Base-by-base conservation (phyloP, 192 early-diverging fungal genomes). In the Funneliformis geosporum region DNA sequence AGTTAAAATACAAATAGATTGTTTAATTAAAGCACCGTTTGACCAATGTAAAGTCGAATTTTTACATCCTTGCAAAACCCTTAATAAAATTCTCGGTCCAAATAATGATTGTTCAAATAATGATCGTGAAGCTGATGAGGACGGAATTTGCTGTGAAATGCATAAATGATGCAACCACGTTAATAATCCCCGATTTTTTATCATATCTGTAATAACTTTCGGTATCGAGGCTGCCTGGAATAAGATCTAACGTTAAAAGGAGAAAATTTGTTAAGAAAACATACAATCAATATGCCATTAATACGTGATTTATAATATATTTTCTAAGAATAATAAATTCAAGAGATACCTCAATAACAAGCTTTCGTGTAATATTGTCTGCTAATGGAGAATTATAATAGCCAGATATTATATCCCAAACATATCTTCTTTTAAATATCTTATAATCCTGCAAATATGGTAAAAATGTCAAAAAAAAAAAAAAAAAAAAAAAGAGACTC, bases 311-410 rank as follows among this genome's bases (percentile, higher is more conserved):
- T 44, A 70, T 5, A 40, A 84, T 28, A 68, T 59, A 5, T 47
- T 28, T 55, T 60, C 33, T 33, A 33, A 33, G 10, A 47, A 33
- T 9, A 8, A 55, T 55, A 33, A 6, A 60, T 21, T 68, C 46
- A 16, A 6, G 18, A 8, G 27, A 27, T 80, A 88, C 86, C 86
- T 88, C 87, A 23, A 86, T 83, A n/a, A 87, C 82, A 70, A 85
- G 78, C 64, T 84, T 86, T 66, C 81, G 84, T 46, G 83, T 87
- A 27, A 84, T 21, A 33, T 88, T 82, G 77, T 95, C 94, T 25
- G 88, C 88, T 60, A 93, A 80, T 4, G 86, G 85, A 10, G 93
- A 94, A 61, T 86, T 85, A 83, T 93, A 95, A 74, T 90, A 93
- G 5, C 85, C 83, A 16, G 87, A 80, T 66, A 96, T 76, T 25